Conservation (phyloP, 108 stramenopile species). For the Thalassiosira profunda region DNA sequence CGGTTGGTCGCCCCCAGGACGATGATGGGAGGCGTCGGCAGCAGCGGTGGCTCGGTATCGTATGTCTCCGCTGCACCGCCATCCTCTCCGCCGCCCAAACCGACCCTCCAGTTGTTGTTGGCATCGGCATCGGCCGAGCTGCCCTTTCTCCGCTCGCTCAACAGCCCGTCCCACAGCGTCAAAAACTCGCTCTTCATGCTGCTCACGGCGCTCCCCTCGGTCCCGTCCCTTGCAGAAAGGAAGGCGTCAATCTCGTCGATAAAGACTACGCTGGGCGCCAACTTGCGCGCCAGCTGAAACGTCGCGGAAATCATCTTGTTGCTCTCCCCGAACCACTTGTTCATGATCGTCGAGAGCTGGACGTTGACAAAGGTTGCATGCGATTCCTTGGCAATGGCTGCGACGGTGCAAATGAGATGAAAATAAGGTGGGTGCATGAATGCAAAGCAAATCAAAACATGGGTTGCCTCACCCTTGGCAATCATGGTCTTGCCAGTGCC, state of each 20-base stretch:
- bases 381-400: slow-evolving; percentile 95
- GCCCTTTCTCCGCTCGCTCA: slow-evolving; percentile 42
- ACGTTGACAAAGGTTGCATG: slow-evolving; percentile 96
- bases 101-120: no score
- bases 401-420: no score
- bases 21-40: slow-evolving; percentile 68
- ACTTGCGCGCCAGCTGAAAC: slow-evolving; percentile 92
- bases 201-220: slow-evolving; percentile 74
- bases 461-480: slow-evolving; percentile 65
- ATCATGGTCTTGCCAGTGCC: slow-evolving; percentile 96
- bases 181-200: slow-evolving; percentile 96
- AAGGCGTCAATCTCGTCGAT: slow-evolving; percentile 99
- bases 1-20: slow-evolving; percentile 97
- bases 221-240: slow-evolving; percentile 74
- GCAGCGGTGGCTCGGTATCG: slow-evolving; percentile 24
- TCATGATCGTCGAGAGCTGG: slow-evolving; percentile 88
- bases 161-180: slow-evolving; percentile 96
- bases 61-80: background rate
- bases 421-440: background rate
- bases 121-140: background rate
- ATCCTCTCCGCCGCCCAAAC: no score
- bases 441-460: background rate
- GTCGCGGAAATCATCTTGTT: slow-evolving; percentile 95
- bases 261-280: slow-evolving; percentile 96
- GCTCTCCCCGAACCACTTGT: slow-evolving; percentile 98